Conservation (phyloP, 148 eudicot genomes). For the Diospyros kaki region DNA sequence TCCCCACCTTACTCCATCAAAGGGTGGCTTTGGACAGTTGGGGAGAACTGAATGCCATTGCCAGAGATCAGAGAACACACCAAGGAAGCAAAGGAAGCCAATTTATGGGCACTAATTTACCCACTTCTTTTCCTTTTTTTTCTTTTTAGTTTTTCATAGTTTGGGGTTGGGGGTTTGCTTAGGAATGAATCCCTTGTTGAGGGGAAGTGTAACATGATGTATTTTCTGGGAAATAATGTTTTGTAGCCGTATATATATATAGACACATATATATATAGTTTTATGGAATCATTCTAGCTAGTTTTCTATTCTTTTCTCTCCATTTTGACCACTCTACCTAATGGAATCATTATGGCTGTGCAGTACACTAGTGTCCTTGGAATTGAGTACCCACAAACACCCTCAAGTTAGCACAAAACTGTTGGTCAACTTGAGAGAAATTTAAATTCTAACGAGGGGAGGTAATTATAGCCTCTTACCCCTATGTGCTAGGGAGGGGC, state of each 20-base stretch:
- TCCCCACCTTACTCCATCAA: constrained; percentile 9
- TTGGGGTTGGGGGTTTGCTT: no score
- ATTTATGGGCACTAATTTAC: constrained; percentile 4
- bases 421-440: no score
- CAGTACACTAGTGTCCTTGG: no score
- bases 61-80: neutral
- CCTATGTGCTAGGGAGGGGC: no score
- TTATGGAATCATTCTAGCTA: neutral
- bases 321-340: neutral
- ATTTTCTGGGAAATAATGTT: neutral
- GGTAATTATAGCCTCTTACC: no score
- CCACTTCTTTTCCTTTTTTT: neutral
- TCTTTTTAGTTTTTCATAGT: no score
- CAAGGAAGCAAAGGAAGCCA: neutral
- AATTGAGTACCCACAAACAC: no score
- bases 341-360: no score
- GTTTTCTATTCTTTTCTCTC: neutral
- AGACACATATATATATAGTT: neutral
- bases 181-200: neutral
- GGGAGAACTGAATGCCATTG: neutral
- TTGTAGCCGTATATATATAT: neutral
- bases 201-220: constrained; percentile 7
- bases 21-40: neutral
- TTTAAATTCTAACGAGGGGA: no score
- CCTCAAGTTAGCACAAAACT: no score